Conservation (phyloP, 2,329 filamentous ascomycete genomes). For the Paecilomyces sp. region DNA sequence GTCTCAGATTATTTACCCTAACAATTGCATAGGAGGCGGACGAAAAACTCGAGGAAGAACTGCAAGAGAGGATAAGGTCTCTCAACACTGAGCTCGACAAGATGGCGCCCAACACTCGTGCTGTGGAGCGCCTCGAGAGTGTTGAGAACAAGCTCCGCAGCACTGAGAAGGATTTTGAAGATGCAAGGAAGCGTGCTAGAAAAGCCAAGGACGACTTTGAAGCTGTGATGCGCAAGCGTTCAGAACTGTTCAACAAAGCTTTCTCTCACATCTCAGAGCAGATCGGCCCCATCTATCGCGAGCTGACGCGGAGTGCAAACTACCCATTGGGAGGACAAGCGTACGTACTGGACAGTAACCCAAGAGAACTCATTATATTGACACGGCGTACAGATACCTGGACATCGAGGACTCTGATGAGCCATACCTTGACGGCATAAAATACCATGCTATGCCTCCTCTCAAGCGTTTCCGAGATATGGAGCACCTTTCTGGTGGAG, state of each 20-base stretch:
- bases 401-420: conserved; percentile 96
- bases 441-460: conserved; percentile 98
- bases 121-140: conserved; percentile 80
- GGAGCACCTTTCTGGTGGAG: conserved; percentile 94
- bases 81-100: conserved; percentile 80
- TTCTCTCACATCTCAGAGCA: conserved; percentile 93
- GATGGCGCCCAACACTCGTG: conserved; percentile 93
- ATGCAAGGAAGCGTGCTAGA: conserved; percentile 67
- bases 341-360: conserved; percentile 22
- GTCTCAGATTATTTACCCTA: conserved; percentile 13
- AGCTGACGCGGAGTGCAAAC: conserved; percentile 82
- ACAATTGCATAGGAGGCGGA: conserved; percentile 53
- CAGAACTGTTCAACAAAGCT: conserved; percentile 89
- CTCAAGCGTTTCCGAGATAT: conserved; percentile 98
- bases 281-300: conserved; percentile 89
- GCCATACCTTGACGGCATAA: conserved; percentile 90
- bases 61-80: conserved; percentile 69
- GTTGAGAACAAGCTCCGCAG: conserved; percentile 76
- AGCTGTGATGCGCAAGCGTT: conserved; percentile 70
- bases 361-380: conserved; percentile 1
- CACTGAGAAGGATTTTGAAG: conserved; percentile 84
- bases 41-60: conserved; percentile 62
- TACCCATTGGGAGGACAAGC: conserved; percentile 85
- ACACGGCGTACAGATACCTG: conserved; percentile 53
- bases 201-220: conserved; percentile 78